phyloP scores from a whole-genome alignment of 257 asterid species.

The Primulina tabacum region DNA sequence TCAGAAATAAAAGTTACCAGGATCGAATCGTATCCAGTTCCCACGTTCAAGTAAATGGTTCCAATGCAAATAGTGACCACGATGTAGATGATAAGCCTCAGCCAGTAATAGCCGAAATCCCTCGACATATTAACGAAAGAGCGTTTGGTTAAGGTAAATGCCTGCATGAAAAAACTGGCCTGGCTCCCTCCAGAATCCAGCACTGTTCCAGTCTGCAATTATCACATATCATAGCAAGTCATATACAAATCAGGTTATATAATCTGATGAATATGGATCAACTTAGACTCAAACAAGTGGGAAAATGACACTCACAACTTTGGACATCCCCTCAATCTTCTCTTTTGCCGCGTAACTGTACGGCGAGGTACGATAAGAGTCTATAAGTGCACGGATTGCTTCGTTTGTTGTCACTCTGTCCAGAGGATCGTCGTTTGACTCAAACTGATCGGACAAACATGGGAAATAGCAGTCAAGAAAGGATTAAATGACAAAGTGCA shows the following conservation, averaged over 20 bases:
- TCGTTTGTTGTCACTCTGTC: constrained; percentile 83
- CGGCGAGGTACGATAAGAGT: constrained; percentile 63
- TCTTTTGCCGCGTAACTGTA: constrained; percentile 54
- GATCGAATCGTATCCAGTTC: constrained; percentile 84
- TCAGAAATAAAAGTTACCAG: constrained; percentile 43
- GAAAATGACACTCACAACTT: constrained; percentile 54
- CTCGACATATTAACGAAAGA: constrained; percentile 95
- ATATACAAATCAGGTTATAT: not conserved
- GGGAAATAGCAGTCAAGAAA: not conserved
- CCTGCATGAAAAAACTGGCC: constrained; percentile 95
- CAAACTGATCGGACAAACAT: constrained; percentile 48
- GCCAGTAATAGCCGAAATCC: constrained; percentile 99
- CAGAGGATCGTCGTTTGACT: constrained; percentile 82
- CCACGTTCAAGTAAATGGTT: constrained; percentile 85
- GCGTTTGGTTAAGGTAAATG: constrained; percentile 78
- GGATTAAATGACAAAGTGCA: not conserved
- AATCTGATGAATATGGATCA: not conserved
- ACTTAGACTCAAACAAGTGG: not conserved
- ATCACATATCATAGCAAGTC: not conserved
- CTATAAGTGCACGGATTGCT: constrained; percentile 71
- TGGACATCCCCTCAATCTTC: constrained; percentile 85
- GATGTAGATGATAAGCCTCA: constrained; percentile 85
- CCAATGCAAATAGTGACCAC: constrained; percentile 97
- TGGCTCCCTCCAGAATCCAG: constrained; percentile 97
- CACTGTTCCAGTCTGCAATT: constrained; percentile 85